Evolutionary conservation across 345 rosid species (phyloP), one percentile per base, ranked within the genome.

Genomic region (Bretschneidera sinensis): DNA sequence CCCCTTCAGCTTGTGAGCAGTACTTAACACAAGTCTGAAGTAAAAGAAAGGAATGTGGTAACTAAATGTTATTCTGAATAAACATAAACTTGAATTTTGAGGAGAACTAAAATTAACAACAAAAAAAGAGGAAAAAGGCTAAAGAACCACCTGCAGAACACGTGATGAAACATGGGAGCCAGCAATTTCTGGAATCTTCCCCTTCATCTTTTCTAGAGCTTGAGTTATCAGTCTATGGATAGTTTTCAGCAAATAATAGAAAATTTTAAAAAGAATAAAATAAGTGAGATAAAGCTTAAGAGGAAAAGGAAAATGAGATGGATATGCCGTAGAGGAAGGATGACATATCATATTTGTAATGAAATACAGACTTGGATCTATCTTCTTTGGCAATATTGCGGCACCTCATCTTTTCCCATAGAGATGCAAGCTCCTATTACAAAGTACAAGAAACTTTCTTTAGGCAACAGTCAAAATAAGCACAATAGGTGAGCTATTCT

Each of bases 341-440:
- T 11, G 2, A 53, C 9, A 43, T 25, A 48, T 56, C 7, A 31
- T 39, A 60, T 17, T 20, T 59, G 49, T 24, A 33, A 47, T 24
- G 15, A 59, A 31, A 68, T 43, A 58, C 83, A 23, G 77, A 95
- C 97, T 84, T 84, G 39, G 88, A 82, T 79, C 96, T 81, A 23
- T 88, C 85, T 63, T 88, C 94, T 73, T 95, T 85, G 55, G 78
- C 87, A 76, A 91, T 82, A 57, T 91, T 77, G 18, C 86, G 96
- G 39, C 78, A 91, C 63, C 98, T 86, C 90, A 95, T 88, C 83
- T 88, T 88, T 71, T 91, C 99, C 95, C 96, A 95, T 0, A 91
- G 78, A 63, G 74, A 55, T 9, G 83, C 91, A 75, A 91, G 98
- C 83, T 95, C 99, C 99, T 95, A 67, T 50, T 25, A 33, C 34